Base-by-base conservation (phyloP, 164 flowering plant genomes). In the Vitis amurensis region DNA sequence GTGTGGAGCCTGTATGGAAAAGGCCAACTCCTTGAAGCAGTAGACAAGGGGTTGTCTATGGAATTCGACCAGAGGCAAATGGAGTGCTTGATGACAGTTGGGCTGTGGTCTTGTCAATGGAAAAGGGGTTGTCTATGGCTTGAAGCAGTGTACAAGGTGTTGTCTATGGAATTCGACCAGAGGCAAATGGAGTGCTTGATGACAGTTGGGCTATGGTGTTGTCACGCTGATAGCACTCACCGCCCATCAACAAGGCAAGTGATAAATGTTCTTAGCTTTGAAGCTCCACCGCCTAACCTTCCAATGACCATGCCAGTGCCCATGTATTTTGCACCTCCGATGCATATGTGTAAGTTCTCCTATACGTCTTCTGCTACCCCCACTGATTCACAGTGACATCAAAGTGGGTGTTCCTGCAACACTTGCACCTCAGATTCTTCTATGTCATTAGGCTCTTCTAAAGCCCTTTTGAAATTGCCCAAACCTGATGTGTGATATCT, bases 1-100 rank as follows among this genome's bases (percentile, higher is more conserved):
- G 89, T 88, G 10, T 87, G 93, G 90, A 80, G 77, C 12, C 76
- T 78, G 0, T 84, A 85, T 55, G 88, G 86, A 37, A 68, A 29
- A 59, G 86, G 88, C 8, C 68, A 56, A 57, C 55, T 87, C 19
- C 64, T 77, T 8, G 82, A 82, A 47, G 86, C 85, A 5, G 82
- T 30, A 0, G 90, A 86, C 17, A 50, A 52, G 48, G 69, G 77
- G 61, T 52, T 86, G 2, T 5, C 12, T 1, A 27, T 0, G 5
- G 82, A 76, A 0, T 83, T 73, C 56, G 82, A 79, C 2, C 79
- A 74, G 66, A 15, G 52, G 50, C 73, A 85, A 58, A 70, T 82
- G 64, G 83, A 83, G 74, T 48, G 79, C 44, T 62, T 85, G 78
- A 67, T 84, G 82, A 67, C 53, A 2, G 80, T 82, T 17, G 89